These are phyloP conservation scores for Xylaria nigripes DNA, from an alignment of 495 filamentous ascomycete genomes.

Conservation along the genomic window DNA sequence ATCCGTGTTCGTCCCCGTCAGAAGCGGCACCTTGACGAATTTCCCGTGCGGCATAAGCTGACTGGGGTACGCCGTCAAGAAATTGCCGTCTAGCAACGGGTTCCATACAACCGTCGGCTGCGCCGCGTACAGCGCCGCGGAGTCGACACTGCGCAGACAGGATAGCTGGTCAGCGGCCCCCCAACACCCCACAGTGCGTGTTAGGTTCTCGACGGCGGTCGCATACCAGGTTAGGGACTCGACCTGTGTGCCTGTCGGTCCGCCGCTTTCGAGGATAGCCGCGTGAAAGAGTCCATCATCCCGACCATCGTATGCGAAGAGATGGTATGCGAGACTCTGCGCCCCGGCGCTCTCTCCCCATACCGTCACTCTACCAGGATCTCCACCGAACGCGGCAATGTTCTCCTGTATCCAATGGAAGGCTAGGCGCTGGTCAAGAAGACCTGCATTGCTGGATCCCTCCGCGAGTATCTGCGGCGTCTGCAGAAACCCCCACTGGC, in stretches of 20 bases:
- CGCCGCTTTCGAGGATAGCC: constrained; percentile 52
- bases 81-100: constrained; percentile 41
- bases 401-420: constrained; percentile 47
- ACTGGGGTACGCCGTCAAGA: constrained; percentile 30
- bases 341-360: constrained; percentile 46
- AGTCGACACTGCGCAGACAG: constrained; percentile 42
- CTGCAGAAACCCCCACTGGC: constrained; percentile 50
- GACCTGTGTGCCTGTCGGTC: constrained; percentile 10
- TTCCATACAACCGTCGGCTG: constrained; percentile 34
- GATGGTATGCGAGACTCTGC: constrained; percentile 45
- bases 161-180: constrained; percentile 33
- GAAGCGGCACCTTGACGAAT: constrained; percentile 37
- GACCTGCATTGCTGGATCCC: constrained; percentile 33
- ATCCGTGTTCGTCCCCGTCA: constrained; percentile 53
- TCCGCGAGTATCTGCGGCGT: constrained; percentile 14
- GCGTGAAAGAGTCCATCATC: constrained; percentile 47
- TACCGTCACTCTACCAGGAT: constrained; percentile 32
- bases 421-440: constrained; percentile 37
- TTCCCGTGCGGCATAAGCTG: constrained; percentile 11
- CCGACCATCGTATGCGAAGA: constrained; percentile 44
- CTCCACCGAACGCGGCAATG: constrained; percentile 47
- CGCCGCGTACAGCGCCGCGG: constrained; percentile 35
- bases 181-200: constrained; percentile 31
- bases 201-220: constrained; percentile 34
- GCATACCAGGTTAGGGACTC: constrained; percentile 19